Evolutionary conservation across 2,329 filamentous ascomycete genomes (phyloP), one percentile per base, ranked within the genome.

Genomic region (Orbilia ellipsospora): DNA sequence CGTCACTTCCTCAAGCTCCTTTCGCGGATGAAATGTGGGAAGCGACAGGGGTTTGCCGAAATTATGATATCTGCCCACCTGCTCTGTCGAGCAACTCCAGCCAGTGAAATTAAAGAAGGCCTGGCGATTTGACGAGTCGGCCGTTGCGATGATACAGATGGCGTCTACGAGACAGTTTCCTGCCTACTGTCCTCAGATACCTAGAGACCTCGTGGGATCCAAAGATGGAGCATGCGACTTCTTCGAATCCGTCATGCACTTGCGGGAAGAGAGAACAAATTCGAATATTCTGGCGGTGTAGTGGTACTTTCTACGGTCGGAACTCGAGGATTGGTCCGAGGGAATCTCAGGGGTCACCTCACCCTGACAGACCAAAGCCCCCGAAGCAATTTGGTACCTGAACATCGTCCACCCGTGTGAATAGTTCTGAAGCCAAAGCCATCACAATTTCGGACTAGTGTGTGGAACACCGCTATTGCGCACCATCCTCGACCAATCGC

Each of bases 311-410:
- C 8, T 15, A 20, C 54, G 45, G 48, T 64, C 50, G 40, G 31
- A 36, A 45, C 16, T 28, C 18, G 62, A 73, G 55, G 62, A 60
- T 67, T 73, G 60, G 68, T 66, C 69, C 69, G 69, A 73, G 61
- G 69, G 55, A 55, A 74, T 67, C 56, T 57, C 63, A 67, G 70
- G 70, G 69, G 55, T 48, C 45, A 28, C 10, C 44, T 44, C 57
- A 66, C 62, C 61, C 70, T 55, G 54, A 70, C 66, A 50, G 57
- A 31, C 70, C 70, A 74, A 74, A 74, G 70, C 70, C 70, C 70
- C 70, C 70, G 70, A 74, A 63, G 62, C 63, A 74, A 74, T 74
- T 74, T 74, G 69, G 69, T 73, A 73, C 69, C 69, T 73, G 69
- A 73, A 66, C 61, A 59, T 65, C 67, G 45, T 64, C 60, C 60